Percentiles rank a stretch among this genome's conserved stretches.
Conservation (phyloP, 225 moss, liverwort and hornwort species). For the Physcomitrium patens region DNA sequence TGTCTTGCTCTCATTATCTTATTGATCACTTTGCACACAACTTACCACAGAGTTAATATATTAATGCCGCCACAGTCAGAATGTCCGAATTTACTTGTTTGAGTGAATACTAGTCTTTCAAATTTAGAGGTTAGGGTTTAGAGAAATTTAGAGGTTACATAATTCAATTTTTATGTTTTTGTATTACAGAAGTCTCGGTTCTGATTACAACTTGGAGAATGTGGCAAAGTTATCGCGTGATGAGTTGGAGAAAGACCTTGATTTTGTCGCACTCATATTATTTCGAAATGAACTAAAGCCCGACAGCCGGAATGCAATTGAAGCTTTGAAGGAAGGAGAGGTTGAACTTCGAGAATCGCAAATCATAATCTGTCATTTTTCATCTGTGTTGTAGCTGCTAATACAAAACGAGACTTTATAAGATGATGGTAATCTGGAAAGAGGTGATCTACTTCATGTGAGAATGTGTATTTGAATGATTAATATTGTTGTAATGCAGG, state of each 20-base stretch:
- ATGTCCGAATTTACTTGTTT: background rate
- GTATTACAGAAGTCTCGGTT: constrained; percentile 52
- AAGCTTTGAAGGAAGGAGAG: constrained; percentile 74
- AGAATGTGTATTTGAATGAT: constrained; percentile 17
- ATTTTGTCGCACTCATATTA: constrained; percentile 72
- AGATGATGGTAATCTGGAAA: background rate
- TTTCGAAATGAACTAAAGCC: constrained; percentile 87
- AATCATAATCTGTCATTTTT: background rate
- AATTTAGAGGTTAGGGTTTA: no score
- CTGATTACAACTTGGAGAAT: constrained; percentile 45
- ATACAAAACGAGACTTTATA: background rate
- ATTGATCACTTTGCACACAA: background rate
- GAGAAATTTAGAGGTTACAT: constrained; percentile 2
- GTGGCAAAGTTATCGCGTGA: constrained; percentile 57
- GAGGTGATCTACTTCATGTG: background rate
- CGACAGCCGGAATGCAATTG: constrained; percentile 62
- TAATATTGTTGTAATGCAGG: constrained; percentile 43
- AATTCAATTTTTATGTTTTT: constrained; percentile 18
- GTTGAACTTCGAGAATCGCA: constrained; percentile 34
- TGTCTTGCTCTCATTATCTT: background rate
- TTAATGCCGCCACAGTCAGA: background rate
- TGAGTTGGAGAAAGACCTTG: constrained; percentile 62
- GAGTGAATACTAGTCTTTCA: background rate
- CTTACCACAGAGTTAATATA: background rate
- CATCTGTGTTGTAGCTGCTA: background rate